Percentiles rank a stretch among this genome's conserved stretches.
Evolutionary conservation across 768 basidiomycete genomes (phyloP).

Genomic region (Calocybe indica): DNA sequence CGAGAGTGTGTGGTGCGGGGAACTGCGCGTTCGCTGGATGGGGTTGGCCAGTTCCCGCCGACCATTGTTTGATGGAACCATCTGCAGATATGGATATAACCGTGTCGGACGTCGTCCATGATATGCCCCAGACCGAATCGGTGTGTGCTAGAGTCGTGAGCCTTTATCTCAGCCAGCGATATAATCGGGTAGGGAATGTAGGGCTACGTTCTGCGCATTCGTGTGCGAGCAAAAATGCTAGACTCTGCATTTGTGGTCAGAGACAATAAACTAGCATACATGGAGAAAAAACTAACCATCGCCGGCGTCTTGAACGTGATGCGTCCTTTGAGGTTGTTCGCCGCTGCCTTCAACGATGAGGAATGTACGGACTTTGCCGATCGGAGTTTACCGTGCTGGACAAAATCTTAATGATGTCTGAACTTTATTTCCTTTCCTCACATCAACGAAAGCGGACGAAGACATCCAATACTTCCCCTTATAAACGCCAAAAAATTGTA

Average conservation of each 20-base stretch:
- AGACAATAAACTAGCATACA: not conserved
- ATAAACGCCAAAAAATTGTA: constrained; percentile 24
- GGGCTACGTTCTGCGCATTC: constrained; percentile 71
- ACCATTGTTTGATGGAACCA: constrained; percentile 71
- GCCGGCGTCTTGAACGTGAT: constrained; percentile 4
- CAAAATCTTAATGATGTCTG: constrained; percentile 20
- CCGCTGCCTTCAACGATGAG: constrained; percentile 18
- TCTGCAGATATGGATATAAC: constrained; percentile 74
- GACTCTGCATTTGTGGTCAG: constrained; percentile 38
- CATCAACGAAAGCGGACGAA: constrained; percentile 97
- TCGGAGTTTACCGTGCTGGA: constrained; percentile 42
- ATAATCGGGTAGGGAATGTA: constrained; percentile 16
- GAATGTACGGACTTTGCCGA: constrained; percentile 35
- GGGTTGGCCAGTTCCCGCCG: constrained; percentile 59
- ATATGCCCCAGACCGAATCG: constrained; percentile 74
- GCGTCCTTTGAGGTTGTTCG: constrained; percentile 4
- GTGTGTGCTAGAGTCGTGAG: constrained; percentile 57
- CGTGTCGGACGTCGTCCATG: constrained; percentile 63
- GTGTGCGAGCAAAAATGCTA: constrained; percentile 67
- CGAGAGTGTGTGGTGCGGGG: constrained; percentile 75
- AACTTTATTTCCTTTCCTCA: constrained; percentile 54
- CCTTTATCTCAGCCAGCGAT: constrained; percentile 18
- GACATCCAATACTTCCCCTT: constrained; percentile 48
- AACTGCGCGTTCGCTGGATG: constrained; percentile 41
- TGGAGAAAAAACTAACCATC: constrained; percentile 22